Percentiles rank a stretch among this genome's conserved stretches.
Evolutionary conservation across 345 rosid genomes (phyloP).

Genomic region (Brassica napus): Da-Ae NC_063435.1:5499501-5500000

Average conservation of each 20-base stretch:
- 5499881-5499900: constrained; percentile 62
- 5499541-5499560: constrained; percentile 88
- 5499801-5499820: too few species aligned
- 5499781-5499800: too few species aligned
- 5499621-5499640: constrained; percentile 13
- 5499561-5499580: constrained; percentile 72
- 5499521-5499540: constrained; percentile 75
- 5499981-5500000: constrained; percentile 39
- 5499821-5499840: too few species aligned
- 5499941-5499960: constrained; percentile 83
- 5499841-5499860: too few species aligned
- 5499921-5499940: constrained; percentile 76
- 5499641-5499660: constrained; percentile 31
- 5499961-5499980: constrained; percentile 86
- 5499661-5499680: constrained; percentile 86
- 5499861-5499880: background rate
- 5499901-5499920: constrained; percentile 95
- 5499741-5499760: constrained; percentile 79
- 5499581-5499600: constrained; percentile 51
- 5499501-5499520: constrained; percentile 35
- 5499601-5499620: background rate
- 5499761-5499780: too few species aligned
- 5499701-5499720: constrained; percentile 74
- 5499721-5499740: constrained; percentile 74
- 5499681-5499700: constrained; percentile 64